Base-by-base conservation (phyloP, 768 basidiomycete species). In the Mycena alexandri region DNA sequence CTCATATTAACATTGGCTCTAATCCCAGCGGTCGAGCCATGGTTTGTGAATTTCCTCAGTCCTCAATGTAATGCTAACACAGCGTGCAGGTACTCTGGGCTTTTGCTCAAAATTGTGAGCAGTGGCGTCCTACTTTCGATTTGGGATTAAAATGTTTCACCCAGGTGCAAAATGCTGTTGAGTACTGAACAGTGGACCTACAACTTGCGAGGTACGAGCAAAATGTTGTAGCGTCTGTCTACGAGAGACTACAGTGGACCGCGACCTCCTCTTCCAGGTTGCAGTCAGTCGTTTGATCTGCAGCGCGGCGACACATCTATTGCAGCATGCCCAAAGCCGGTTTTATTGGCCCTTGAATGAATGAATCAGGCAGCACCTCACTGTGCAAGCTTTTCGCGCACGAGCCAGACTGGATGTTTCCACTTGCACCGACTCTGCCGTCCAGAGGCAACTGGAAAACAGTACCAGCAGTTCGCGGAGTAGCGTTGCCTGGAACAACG, bases 361-460 rank as follows among this genome's bases (percentile, higher is more conserved):
- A 41, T 82, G 86, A 36, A 89, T 93, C 73, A 89, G 87, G 69
- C 83, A 81, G 63, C 84, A 85, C 75, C 93, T 90, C 74, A n/a
- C 89, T 3, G 76, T 84, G 13, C 90, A 90, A 69, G 86, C 87
- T 60, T 93, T 93, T 75, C 80, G 81, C 33, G 89, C 90, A 12
- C 85, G 90, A 75, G 87, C 86, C 21, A 86, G 93, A 9, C 84
- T 94, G 38, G 93, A 94, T 75, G 82, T 93, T 2, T 91, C 92
- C 1, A 93, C 93, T 0, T 93, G 87, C 63, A 85, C 89, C 62
- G 90, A 93, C 75, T 83, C 89, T 7, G 83, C 84, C 10, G 81
- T 93, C 10, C 89, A 89, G 70, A 82, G 86, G 33, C 92, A 92
- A 70, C 79, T 94, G 25, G 86, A 91, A 61, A 77, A 85, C 29